Percentiles rank a stretch among this genome's conserved stretches.
These are phyloP conservation scores for Lunasporangiospora selenospora DNA, from an alignment of 192 early-diverging fungal species.

Conservation along the genomic window DNA sequence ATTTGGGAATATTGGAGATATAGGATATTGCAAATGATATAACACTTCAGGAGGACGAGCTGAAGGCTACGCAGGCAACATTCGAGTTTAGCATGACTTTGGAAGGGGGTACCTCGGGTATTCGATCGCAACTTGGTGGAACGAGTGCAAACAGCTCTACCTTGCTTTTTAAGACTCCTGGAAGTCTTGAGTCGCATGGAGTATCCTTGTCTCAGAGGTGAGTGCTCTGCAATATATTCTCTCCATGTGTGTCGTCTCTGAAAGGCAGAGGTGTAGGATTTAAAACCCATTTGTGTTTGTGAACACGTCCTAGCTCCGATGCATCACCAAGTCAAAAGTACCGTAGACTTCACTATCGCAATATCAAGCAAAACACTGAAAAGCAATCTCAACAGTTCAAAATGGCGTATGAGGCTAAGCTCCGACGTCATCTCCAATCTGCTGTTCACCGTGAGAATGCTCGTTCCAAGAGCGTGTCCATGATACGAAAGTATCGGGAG, in stretches of 20 bases:
- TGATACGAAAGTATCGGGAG: slow-evolving; percentile 67
- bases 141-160: slow-evolving; percentile 15
- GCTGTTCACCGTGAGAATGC: slow-evolving; percentile 51
- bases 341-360: slow-evolving; percentile 20
- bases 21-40: background rate
- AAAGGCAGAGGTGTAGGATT: too few species aligned
- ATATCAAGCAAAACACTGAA: background rate
- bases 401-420: slow-evolving; percentile 14
- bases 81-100: slow-evolving; percentile 56
- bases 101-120: slow-evolving; percentile 37
- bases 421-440: background rate
- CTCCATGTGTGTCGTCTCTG: background rate
- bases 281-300: too few species aligned
- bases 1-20: too few species aligned
- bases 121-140: slow-evolving; percentile 33
- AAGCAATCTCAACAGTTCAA: slow-evolving; percentile 15
- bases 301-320: slow-evolving; percentile 1
- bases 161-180: slow-evolving; percentile 18
- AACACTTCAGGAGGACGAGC: slow-evolving; percentile 18
- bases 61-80: slow-evolving; percentile 48
- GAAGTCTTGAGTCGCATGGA: too few species aligned
- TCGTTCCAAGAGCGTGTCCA: slow-evolving; percentile 58
- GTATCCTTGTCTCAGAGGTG: slow-evolving; percentile 23
- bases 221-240: background rate
- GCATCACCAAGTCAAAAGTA: slow-evolving; percentile 14